These are phyloP conservation scores for Acer campestre DNA, from an alignment of 345 rosid genomes.

Conservation along the genomic window DNA sequence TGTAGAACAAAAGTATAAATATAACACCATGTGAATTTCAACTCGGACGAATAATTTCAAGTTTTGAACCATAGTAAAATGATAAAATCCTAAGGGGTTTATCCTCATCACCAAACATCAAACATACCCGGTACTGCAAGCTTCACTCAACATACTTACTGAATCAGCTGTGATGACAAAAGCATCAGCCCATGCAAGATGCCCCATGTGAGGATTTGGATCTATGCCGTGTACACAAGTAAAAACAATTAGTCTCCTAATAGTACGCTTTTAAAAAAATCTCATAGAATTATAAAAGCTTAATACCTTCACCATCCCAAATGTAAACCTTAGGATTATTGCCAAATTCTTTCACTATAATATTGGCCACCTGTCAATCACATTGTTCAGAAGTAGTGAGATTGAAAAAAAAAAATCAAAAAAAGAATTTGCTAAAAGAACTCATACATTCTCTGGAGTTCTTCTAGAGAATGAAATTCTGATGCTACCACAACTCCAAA, in stretches of 20 bases:
- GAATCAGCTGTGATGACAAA: constrained; percentile 95
- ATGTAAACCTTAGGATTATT: constrained; percentile 67
- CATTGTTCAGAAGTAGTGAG: constrained; percentile 16
- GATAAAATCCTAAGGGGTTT: background rate
- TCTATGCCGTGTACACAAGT: constrained; percentile 40
- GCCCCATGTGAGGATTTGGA: constrained; percentile 87
- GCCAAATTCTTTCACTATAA: constrained; percentile 51
- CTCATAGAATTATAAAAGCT: background rate
- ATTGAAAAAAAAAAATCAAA: background rate
- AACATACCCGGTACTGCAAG: constrained; percentile 89
- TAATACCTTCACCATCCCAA: constrained; percentile 80
- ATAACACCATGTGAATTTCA: constrained; percentile 7
- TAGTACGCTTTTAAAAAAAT: background rate
- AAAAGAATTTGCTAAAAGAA: background rate
- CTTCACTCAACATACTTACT: constrained; percentile 95
- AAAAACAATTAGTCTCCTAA: constrained; percentile 17
- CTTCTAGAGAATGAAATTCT: constrained; percentile 85
- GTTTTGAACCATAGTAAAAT: background rate
- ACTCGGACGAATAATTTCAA: background rate
- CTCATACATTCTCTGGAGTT: constrained; percentile 64
- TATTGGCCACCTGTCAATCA: constrained; percentile 50
- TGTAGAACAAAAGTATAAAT: constrained; percentile 26
- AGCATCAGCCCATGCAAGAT: constrained; percentile 92
- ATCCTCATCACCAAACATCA: constrained; percentile 7
- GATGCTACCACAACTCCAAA: constrained; percentile 85